A percentile compares a stretch with the other conserved stretches of the same genome.
These are phyloP conservation scores for Tirmania nivea DNA, from an alignment of 495 filamentous ascomycete genomes.

Conservation along the genomic window DNA sequence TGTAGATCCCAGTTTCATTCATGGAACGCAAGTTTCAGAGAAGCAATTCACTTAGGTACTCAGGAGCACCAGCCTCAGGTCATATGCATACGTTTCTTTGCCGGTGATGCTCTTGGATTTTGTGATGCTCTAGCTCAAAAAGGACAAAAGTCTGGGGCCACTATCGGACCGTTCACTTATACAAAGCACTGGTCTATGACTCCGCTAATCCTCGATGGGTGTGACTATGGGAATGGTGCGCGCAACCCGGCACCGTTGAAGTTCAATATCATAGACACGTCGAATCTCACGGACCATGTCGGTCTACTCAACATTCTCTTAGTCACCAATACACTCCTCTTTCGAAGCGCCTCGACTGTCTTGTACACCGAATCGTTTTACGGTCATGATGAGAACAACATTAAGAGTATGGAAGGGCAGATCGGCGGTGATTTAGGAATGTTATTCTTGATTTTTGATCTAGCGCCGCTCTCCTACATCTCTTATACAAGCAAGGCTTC, in stretches of 20 bases:
- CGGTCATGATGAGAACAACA: neutral
- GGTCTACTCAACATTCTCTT: slow-evolving; percentile 29
- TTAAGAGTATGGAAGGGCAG: neutral
- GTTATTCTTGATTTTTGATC: neutral
- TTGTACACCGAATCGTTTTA: neutral
- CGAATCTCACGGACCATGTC: slow-evolving; percentile 29
- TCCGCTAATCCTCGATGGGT: slow-evolving; percentile 21
- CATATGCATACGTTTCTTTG: slow-evolving; percentile 25
- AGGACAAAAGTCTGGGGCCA: neutral
- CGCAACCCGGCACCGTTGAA: slow-evolving; percentile 19
- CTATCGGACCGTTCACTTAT: slow-evolving; percentile 18
- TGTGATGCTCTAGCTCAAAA: slow-evolving; percentile 26
- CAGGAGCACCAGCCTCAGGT: neutral
- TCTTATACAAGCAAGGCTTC: neutral
- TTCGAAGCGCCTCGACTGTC: neutral
- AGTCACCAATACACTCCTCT: slow-evolving; percentile 24
- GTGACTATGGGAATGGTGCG: slow-evolving; percentile 20
- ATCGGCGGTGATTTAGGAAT: neutral
- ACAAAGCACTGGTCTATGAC: slow-evolving; percentile 12
- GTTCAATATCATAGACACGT: slow-evolving; percentile 39
- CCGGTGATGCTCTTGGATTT: slow-evolving; percentile 26
- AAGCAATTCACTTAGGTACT: slow-evolving; percentile 5
- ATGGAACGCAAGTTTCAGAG: slow-evolving; percentile 18
- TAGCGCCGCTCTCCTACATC: neutral
- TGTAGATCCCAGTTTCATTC: slow-evolving; percentile 15